Evolutionary conservation across 352 stramenopile genomes (phyloP), one percentile per base, ranked within the genome.

Genomic region (Peronospora farinosa): DNA sequence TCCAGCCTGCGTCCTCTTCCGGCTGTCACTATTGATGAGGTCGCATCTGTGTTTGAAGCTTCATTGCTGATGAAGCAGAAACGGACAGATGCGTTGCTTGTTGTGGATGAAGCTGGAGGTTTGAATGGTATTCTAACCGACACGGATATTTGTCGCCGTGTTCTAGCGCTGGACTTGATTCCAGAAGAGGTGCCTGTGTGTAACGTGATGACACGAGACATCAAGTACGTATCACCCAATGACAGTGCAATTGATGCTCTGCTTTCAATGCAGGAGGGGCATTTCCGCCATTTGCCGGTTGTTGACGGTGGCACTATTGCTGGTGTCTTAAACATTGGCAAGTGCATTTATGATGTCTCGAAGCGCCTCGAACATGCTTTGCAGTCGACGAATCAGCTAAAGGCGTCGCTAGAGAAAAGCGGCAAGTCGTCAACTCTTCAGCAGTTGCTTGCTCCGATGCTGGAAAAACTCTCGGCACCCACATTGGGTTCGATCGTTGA

Each of bases 261-360:
- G 65, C 74, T 96, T 12, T 97, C 89, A 19, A 99, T 99, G 96
- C 84, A 98, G 32, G 94, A 98, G 56, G 95, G 95, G 41, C 86
- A 95, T 38, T 98, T 99, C 61, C 91, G 93, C 21, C 96, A 99
- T 57, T 63, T 99, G 39, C 96, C 96, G 3, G 96, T 99, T 13
- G 86, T 97, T 0, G 82, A 90, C 6, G 70, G 64, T 21, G 80
- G 80, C 15, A 66, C 62, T 16, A 96, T 99, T 28, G 90, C 94
- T 13, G 96, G 96, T 44, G 71, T 99, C 25, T 67, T 99, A 25
- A 97, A 98, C 72, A 99, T 99, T 72, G 95, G 94, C 12, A 97
- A 98, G 54, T 99, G 96, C 54, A 83, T 99, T 44, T 98, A 98
- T 70, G 96, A 98, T 58, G 96, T 97, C 0, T 98, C 98, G 2